Base-by-base conservation (phyloP, 140 eudicot genomes). In the Bidens hawaiensis region DNA sequence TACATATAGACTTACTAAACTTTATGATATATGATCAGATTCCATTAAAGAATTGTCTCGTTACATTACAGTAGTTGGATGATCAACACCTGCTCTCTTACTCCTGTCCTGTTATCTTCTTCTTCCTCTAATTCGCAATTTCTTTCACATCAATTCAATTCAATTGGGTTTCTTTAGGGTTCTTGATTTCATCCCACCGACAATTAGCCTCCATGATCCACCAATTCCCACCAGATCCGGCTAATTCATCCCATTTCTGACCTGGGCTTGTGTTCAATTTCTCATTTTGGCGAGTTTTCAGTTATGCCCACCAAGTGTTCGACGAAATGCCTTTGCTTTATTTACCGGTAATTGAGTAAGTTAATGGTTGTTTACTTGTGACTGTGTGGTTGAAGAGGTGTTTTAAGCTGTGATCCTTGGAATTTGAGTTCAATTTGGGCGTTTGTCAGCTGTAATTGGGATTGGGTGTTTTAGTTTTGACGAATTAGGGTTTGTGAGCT, bases 161-260 rank as follows among this genome's bases (percentile, higher is more conserved):
- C 6, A 27, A 31, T 10, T 31, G 33, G 43, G 31, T 59, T 65
- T 41, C 42, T 18, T 45, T 63, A 64, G 81, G 81, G 69, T 62
- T 60, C 42, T 68, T 14, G 18, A 62, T 34, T 48, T 48, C 46
- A 70, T 50, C 65, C 73, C 77, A 71, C 81, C 74, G 70, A 76
- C 77, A 54, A 13, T n/a, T n/a, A n/a, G n/a, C 65, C 47, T 24
- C 61, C 23, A 52, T 74, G 70, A 71, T 77, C 81, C 66, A 69
- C 36, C 27, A 33, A 59, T 71, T 69, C 24, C 56, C 11, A 18
- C 60, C 69, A 66, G 81, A 76, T 76, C 81, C 77, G 25, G 60
- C 23, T 36, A 48, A 4, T 36, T 60, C 31, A 24, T 23, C 25
- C 21, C 23, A 14, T 17, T 47, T 40, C 50, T n/a, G n/a, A 30